These are phyloP conservation scores for Chrysanthemum lavandulifolium DNA, from an alignment of 129 eudicot genomes.

Conservation along the genomic window DNA sequence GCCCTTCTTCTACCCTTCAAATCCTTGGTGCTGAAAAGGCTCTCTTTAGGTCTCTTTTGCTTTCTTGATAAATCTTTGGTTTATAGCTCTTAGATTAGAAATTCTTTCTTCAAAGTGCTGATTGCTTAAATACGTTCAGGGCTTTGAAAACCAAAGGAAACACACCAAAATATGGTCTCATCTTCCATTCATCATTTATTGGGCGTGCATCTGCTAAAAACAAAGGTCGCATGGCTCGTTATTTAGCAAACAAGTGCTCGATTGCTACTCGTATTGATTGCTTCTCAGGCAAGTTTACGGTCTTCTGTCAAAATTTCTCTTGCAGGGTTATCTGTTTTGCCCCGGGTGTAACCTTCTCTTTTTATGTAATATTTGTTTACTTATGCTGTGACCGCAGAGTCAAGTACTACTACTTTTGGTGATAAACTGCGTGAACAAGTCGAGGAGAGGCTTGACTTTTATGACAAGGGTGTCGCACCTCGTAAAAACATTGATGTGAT, in stretches of 20 bases:
- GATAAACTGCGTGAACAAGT: constrained; percentile 93
- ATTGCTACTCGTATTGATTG: constrained; percentile 93
- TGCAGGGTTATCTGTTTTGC: not conserved
- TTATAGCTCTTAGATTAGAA: not conserved
- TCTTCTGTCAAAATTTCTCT: not conserved
- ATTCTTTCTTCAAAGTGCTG: not conserved
- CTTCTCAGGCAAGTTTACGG: constrained; percentile 51
- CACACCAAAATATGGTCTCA: constrained; percentile 94
- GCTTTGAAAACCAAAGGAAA: constrained; percentile 92
- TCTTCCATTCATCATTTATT: constrained; percentile 93
- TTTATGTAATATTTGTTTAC: not conserved
- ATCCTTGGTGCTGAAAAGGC: constrained; percentile 98
- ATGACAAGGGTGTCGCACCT: constrained; percentile 96
- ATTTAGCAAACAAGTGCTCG: constrained; percentile 97
- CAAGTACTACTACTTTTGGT: constrained; percentile 66
- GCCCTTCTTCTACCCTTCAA: constrained; percentile 96
- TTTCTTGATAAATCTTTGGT: not conserved
- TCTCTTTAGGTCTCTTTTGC: constrained; percentile 63
- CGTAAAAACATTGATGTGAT: constrained; percentile 93
- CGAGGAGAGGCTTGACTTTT: constrained; percentile 85
- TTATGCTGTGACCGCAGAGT: constrained; percentile 44
- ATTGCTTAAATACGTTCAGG: constrained; percentile 32
- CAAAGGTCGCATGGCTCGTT: constrained; percentile 98
- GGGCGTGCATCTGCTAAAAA: constrained; percentile 90
- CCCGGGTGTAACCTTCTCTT: not conserved